Conservation (phyloP, 805 yeast genomes). For the Spathaspora passalidarum region DNA sequence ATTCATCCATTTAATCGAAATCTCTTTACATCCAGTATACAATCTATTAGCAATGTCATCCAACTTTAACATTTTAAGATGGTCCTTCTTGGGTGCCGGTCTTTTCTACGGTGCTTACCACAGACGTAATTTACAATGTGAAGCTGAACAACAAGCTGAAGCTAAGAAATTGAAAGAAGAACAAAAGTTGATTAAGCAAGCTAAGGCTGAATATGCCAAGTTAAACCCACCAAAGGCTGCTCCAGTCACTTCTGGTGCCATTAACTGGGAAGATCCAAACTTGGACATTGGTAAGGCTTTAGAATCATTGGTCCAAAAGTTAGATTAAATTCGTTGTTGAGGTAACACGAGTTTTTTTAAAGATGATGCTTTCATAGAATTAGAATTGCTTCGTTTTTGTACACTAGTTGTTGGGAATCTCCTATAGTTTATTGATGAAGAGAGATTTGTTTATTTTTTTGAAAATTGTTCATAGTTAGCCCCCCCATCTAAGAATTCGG, state of each 20-base stretch:
- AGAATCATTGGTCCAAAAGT: conserved; percentile 60
- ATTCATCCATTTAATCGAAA: not conserved
- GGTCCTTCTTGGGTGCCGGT: conserved; percentile 88
- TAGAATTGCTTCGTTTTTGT: not conserved
- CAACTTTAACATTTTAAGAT: conserved; percentile 75
- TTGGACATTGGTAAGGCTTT: conserved; percentile 76
- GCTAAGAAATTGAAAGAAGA: conserved; percentile 58
- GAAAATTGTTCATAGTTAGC: not conserved
- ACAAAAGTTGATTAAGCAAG: conserved; percentile 77
- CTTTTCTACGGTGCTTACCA: conserved; percentile 84
- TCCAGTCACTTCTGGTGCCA: conserved; percentile 40
- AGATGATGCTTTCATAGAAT: not conserved
- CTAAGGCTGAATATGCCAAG: conserved; percentile 84
- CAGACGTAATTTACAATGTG: conserved; percentile 63
- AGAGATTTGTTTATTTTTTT: too few relatives aligned
- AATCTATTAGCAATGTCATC: conserved; percentile 21
- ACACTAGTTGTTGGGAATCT: not conserved
- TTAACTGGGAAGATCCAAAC: conserved; percentile 85
- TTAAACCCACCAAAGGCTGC: conserved; percentile 41
- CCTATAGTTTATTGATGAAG: not conserved
- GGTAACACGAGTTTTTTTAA: not conserved
- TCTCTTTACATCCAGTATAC: not conserved
- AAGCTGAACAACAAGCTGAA: conserved; percentile 58
- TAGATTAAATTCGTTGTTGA: conserved; percentile 29
- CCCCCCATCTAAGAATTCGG: not conserved